Base-by-base conservation (phyloP, 108 stramenopile genomes). In the Pseudonitzschia multiseries region DNA sequence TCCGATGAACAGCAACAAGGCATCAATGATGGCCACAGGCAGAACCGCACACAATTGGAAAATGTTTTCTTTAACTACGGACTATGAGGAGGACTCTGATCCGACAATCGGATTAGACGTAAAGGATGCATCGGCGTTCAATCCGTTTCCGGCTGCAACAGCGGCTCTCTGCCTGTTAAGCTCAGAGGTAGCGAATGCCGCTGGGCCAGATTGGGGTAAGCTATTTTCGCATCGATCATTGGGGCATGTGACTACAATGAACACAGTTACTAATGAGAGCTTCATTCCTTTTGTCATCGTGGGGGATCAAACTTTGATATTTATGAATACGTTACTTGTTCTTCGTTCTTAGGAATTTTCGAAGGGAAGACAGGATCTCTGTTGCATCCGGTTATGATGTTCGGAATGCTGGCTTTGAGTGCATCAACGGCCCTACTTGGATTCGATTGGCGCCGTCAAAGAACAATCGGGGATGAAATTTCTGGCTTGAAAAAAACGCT, bases 351-450 rank as follows among this genome's bases (percentile, higher is more conserved):
- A 62, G 61, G 61, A 29, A 57, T 91, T n/a, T 90, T 93, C 68
- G 89, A 93, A 69, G 92, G 92, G 28, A 86, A 83, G 24, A 91
- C 89, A 12, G 82, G 84, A 31, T 84, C 88, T n/a, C 73, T 97
- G 29, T 65, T 97, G 21, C 98, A 98, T 80, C 98, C 98, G 26
- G 74, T 89, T 46, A 79, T 88, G 73, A 98, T 97, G 96, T 64
- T 73, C 43, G 57, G 78, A 50, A 78, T 95, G 79, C 78, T 93
- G 8, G 75, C 71, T 0, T 71, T 93, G 14, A 86, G 88, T 32
- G 56, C 86, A 12, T 94, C 85, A 27, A 93, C 98, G 32, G 98
- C 87, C 15, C 72, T 93, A 31, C 77, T 95, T 46, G 98, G 98
- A 42, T 91, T 96, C 69, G 87, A 98, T 52, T 98, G 96, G 95